Evolutionary conservation across 2,329 filamentous ascomycete species (phyloP).

Genomic region (Verticillium albo-atrum): DNA sequence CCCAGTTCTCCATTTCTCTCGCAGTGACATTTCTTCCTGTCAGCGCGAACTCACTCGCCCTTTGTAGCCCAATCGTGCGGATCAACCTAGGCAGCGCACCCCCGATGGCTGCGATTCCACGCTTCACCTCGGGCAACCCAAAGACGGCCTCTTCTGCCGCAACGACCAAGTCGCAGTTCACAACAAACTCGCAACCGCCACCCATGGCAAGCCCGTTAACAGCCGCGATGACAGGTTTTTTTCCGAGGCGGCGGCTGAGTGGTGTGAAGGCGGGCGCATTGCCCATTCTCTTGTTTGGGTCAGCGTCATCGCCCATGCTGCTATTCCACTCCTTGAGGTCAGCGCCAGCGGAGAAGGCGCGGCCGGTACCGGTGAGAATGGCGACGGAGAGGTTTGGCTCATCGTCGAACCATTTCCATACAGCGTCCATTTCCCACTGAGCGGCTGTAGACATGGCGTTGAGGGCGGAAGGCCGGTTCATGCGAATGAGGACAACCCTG

Average conservation of each 20-base stretch:
- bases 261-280: slow-evolving; percentile 7
- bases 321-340: slow-evolving; percentile 47
- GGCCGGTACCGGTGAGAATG: slow-evolving; percentile 46
- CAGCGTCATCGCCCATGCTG: slow-evolving; percentile 10
- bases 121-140: slow-evolving; percentile 47
- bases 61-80: slow-evolving; percentile 25
- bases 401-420: slow-evolving; percentile 52
- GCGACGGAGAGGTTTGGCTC: slow-evolving; percentile 42
- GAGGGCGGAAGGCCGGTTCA: slow-evolving; percentile 31
- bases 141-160: slow-evolving; percentile 47
- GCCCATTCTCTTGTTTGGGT: slow-evolving; percentile 11
- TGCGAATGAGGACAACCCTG: slow-evolving; percentile 32
- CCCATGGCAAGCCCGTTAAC: slow-evolving; percentile 55
- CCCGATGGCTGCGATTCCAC: slow-evolving; percentile 49
- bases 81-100: slow-evolving; percentile 48
- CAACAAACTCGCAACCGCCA: slow-evolving; percentile 52
- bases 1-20: slow-evolving; percentile 17
- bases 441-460: slow-evolving; percentile 36
- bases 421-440: slow-evolving; percentile 34
- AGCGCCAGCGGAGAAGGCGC: slow-evolving; percentile 51
- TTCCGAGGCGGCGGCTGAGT: slow-evolving; percentile 35
- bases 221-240: slow-evolving; percentile 57
- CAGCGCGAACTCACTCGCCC: slow-evolving; percentile 18
- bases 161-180: slow-evolving; percentile 51
- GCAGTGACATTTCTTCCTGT: slow-evolving; percentile 16